A percentile compares a stretch with the other conserved stretches of the same genome.
Conservation (phyloP, 768 basidiomycete genomes). For the Trametes punicea region DNA sequence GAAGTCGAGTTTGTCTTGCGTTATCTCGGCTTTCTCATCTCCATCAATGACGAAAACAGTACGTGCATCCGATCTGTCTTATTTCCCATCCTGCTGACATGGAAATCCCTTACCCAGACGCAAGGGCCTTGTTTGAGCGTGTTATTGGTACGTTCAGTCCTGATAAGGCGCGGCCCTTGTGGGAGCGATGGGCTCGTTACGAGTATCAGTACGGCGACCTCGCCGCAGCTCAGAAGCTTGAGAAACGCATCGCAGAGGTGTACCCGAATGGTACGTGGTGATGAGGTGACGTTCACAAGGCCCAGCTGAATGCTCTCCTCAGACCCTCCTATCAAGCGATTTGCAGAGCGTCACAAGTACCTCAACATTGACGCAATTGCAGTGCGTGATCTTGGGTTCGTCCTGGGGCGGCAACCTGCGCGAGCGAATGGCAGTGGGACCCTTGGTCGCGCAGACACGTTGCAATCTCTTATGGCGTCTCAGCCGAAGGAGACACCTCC, state of each 20-base stretch:
- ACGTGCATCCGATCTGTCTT: conserved; percentile 31
- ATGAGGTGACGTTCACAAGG: not conserved
- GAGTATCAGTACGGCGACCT: conserved; percentile 96
- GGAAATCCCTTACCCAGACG: conserved; percentile 57
- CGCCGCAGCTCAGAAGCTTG: conserved; percentile 82
- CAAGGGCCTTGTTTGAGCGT: conserved; percentile 91
- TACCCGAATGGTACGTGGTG: conserved; percentile 71
- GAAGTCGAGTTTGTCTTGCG: conserved; percentile 84
- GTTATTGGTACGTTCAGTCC: conserved; percentile 75
- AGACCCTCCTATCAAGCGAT: conserved; percentile 90
- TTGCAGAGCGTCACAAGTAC: conserved; percentile 84
- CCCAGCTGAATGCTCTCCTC: not conserved
- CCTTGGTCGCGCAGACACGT: conserved; percentile 36
- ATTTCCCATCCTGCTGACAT: conserved; percentile 8
- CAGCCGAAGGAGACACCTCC: conserved; percentile 17
- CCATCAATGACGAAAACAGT: conserved; percentile 96
- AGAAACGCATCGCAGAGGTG: conserved; percentile 82
- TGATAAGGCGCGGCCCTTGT: conserved; percentile 79
- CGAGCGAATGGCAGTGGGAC: conserved; percentile 18
- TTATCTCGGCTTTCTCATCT: conserved; percentile 91
- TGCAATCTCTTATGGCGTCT: conserved; percentile 30
- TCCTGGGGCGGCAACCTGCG: conserved; percentile 34
- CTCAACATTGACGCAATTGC: conserved; percentile 87
- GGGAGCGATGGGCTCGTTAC: conserved; percentile 95
- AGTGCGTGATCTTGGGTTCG: conserved; percentile 81